phyloP scores from a whole-genome alignment of 2,329 filamentous ascomycete species.

The Verticillium dahliae region DNA sequence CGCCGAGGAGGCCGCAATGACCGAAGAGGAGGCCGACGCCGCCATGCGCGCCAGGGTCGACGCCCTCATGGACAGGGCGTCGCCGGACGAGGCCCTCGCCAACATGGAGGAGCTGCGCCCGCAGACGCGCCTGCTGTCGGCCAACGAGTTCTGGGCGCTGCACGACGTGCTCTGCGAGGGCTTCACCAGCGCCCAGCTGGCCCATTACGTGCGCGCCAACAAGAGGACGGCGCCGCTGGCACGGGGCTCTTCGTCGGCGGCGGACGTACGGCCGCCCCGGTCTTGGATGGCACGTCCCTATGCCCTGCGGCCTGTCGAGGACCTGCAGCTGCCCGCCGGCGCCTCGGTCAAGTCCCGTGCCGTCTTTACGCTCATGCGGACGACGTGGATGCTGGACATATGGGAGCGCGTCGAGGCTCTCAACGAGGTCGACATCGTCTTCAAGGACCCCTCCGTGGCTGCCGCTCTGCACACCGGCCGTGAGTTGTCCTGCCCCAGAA shows the following conservation, averaged over 20 bases:
- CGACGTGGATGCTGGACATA: slow-evolving; percentile 43
- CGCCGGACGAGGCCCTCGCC: slow-evolving; percentile 27
- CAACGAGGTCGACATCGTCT: slow-evolving; percentile 31
- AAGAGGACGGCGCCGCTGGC: background rate
- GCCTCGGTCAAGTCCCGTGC: slow-evolving; percentile 30
- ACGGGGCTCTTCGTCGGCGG: background rate
- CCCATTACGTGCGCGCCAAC: slow-evolving; percentile 28
- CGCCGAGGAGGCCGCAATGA: background rate
- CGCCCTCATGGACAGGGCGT: slow-evolving; percentile 17
- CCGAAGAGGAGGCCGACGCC: slow-evolving; percentile 12
- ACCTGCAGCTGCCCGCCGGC: background rate
- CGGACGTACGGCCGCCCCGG: background rate
- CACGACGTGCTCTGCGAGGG: slow-evolving; percentile 29
- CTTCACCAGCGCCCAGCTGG: slow-evolving; percentile 41
- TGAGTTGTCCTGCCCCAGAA: background rate
- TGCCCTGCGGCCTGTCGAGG: slow-evolving; percentile 15
- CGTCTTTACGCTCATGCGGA: slow-evolving; percentile 35
- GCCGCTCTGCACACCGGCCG: background rate
- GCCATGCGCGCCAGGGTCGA: slow-evolving; percentile 12
- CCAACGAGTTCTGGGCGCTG: slow-evolving; percentile 34
- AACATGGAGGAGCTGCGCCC: slow-evolving; percentile 46
- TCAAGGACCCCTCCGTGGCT: slow-evolving; percentile 16
- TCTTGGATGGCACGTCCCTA: background rate
- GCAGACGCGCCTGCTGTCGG: slow-evolving; percentile 27
- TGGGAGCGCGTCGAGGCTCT: slow-evolving; percentile 34